phyloP scores from a whole-genome alignment of 225 moss, liverwort and hornwort species.

The Pleurozium schreberi region DNA sequence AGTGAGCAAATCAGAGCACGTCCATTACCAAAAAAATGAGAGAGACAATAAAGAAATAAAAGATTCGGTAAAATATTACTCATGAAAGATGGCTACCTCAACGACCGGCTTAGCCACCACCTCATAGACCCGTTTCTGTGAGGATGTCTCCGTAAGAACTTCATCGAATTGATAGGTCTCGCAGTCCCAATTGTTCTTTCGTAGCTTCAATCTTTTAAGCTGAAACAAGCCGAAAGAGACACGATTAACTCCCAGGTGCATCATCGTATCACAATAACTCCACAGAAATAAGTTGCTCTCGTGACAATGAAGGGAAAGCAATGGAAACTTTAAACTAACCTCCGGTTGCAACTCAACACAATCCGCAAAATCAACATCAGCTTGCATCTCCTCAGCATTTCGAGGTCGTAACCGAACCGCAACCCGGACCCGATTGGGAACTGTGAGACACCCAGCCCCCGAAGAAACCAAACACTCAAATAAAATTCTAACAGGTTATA shows the following conservation, averaged over 20 bases:
- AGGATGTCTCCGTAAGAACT: slow-evolving; percentile 79
- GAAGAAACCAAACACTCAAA: neutral
- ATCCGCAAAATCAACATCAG: slow-evolving; percentile 85
- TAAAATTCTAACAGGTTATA: neutral
- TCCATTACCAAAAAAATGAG: neutral
- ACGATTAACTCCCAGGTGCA: neutral
- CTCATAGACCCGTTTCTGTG: slow-evolving; percentile 98
- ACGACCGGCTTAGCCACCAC: slow-evolving; percentile 98
- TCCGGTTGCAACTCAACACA: slow-evolving; percentile 97
- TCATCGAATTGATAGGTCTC: slow-evolving; percentile 98
- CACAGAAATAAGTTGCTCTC: neutral
- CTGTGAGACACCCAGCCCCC: slow-evolving; percentile 9
- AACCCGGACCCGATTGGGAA: slow-evolving; percentile 80
- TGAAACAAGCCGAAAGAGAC: slow-evolving; percentile 12
- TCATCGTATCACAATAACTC: neutral
- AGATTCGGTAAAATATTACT: neutral
- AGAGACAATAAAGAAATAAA: neutral
- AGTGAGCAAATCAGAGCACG: neutral
- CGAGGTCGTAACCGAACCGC: slow-evolving; percentile 81
- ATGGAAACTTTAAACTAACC: slow-evolving; percentile 10
- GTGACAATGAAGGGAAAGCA: neutral
- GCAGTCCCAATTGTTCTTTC: slow-evolving; percentile 96
- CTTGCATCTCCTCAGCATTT: slow-evolving; percentile 73
- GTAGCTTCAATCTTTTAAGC: slow-evolving; percentile 86
- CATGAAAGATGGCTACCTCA: slow-evolving; percentile 31